Conservation (phyloP, 257 asterid genomes). For the Salvia hispanica region DNA sequence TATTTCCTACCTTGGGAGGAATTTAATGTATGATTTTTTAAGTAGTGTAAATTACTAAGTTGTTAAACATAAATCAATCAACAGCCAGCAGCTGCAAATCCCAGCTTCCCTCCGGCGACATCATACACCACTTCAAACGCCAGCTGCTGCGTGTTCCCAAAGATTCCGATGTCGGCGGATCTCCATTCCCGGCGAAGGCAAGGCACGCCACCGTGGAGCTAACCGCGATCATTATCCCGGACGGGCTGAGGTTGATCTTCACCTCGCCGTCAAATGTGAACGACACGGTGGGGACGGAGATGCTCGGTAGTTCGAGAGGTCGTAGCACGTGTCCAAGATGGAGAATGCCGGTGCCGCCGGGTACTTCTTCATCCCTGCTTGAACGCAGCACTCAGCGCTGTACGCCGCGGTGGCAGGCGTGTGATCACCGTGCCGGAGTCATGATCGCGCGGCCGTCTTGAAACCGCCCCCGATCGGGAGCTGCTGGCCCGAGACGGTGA, state of each 20-base stretch:
- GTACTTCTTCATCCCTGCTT: conserved; percentile 51
- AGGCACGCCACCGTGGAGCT: conserved; percentile 45
- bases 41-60: too few relatives aligned
- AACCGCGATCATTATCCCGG: conserved; percentile 39
- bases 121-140: conserved; percentile 67
- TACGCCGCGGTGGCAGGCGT: conserved; percentile 69
- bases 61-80: not conserved
- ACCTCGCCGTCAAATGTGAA: conserved; percentile 54
- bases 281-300: conserved; percentile 49
- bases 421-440: conserved; percentile 94
- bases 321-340: conserved; percentile 68
- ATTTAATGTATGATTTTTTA: not conserved
- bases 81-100: conserved; percentile 65
- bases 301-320: conserved; percentile 38
- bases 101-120: conserved; percentile 71
- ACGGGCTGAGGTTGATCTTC: conserved; percentile 40
- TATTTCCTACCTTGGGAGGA: not conserved
- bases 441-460: conserved; percentile 48
- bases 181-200: conserved; percentile 65
- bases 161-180: conserved; percentile 41
- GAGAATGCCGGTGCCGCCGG: conserved; percentile 53
- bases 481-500: conserved; percentile 51
- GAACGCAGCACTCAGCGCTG: conserved; percentile 51
- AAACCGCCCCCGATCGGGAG: conserved; percentile 51
- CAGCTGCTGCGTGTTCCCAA: conserved; percentile 72